Evolutionary conservation across 768 basidiomycete genomes (phyloP).

Genomic region (Lentinula detonsa): DNA sequence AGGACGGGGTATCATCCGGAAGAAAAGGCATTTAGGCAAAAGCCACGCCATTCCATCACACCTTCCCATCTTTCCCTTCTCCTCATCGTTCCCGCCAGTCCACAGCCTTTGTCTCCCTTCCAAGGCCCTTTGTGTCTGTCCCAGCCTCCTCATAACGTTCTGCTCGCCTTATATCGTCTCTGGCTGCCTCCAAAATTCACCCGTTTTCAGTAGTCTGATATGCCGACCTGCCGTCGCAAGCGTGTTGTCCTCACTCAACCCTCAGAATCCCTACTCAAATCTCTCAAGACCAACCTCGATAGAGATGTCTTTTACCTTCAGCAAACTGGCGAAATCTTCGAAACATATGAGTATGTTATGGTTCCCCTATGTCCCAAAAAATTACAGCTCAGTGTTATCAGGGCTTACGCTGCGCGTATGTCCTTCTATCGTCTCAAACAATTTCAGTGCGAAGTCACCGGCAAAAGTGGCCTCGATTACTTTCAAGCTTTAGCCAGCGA

Average conservation of each 20-base stretch:
- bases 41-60: background rate
- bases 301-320: constrained; percentile 86
- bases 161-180: background rate
- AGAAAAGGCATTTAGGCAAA: constrained; percentile 1
- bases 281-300: constrained; percentile 56
- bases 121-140: background rate
- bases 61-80: constrained; percentile 9
- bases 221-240: constrained; percentile 89
- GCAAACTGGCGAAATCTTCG: constrained; percentile 96
- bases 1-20: constrained; percentile 1
- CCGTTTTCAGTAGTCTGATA: constrained; percentile 26
- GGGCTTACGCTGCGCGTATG: constrained; percentile 85
- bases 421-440: constrained; percentile 91
- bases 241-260: constrained; percentile 86
- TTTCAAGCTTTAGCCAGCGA: constrained; percentile 93
- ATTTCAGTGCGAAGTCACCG: constrained; percentile 96
- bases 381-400: constrained; percentile 21
- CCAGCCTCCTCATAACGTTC: background rate
- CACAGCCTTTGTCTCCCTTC: background rate
- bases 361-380: constrained; percentile 17
- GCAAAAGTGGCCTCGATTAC: constrained; percentile 90
- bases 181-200: constrained; percentile 19
- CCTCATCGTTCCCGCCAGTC: constrained; percentile 1
- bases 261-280: constrained; percentile 61
- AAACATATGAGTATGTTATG: constrained; percentile 83